Evolutionary conservation across 2,329 filamentous ascomycete genomes (phyloP).

Genomic region (Stachybotrys echinatus): DNA sequence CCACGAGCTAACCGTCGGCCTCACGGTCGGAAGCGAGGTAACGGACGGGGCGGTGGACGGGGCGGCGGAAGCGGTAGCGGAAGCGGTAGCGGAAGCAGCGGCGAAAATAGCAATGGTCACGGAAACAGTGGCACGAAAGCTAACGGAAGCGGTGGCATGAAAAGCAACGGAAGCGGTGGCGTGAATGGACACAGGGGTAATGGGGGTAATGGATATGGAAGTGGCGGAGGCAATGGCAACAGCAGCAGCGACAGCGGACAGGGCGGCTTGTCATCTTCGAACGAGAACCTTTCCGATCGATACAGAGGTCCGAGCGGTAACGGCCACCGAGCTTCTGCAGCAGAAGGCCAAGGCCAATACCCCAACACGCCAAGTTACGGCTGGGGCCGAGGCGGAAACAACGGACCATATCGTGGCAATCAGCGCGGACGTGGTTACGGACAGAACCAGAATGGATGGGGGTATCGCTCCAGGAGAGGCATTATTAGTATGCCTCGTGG

Average conservation of each 20-base stretch:
- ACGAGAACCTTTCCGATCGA: neutral
- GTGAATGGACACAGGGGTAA: too few relatives aligned
- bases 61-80: neutral
- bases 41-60: conserved; percentile 6
- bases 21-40: conserved; percentile 17
- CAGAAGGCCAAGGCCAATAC: neutral
- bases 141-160: conserved; percentile 7
- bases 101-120: too few relatives aligned
- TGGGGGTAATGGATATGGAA: too few relatives aligned
- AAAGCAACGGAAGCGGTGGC: neutral
- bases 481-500: neutral
- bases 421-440: neutral
- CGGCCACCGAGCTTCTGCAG: neutral
- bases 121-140: conserved; percentile 18
- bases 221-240: neutral
- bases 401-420: neutral
- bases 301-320: neutral
- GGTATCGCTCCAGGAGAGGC: neutral
- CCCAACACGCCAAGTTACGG: neutral
- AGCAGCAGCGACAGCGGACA: neutral
- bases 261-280: neutral
- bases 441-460: neutral
- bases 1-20: conserved; percentile 22
- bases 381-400: neutral
- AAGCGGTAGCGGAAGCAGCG: neutral